A percentile compares a stretch with the other conserved stretches of the same genome.
Evolutionary conservation across 306 rosid genomes (phyloP).

Genomic region (cucumber (Cucumis sativus)): DNA sequence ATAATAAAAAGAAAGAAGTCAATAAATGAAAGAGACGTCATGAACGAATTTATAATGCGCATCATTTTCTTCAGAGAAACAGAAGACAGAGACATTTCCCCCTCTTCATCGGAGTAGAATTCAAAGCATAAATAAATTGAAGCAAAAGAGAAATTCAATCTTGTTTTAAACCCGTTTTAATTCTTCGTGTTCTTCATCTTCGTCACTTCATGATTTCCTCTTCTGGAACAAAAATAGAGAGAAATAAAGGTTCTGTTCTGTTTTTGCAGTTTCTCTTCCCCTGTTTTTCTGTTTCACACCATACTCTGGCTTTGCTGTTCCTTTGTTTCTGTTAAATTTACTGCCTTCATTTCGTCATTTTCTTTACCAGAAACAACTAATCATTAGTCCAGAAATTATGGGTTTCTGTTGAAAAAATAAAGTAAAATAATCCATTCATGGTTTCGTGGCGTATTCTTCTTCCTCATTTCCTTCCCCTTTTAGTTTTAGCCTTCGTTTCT

Average conservation of each 20-base stretch:
- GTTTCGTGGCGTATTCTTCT: neutral
- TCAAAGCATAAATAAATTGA: neutral
- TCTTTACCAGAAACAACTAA: neutral
- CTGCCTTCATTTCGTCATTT: neutral
- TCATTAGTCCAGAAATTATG: slow-evolving; percentile 2
- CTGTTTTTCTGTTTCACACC: neutral
- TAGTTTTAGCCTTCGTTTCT: neutral
- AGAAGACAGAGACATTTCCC: neutral
- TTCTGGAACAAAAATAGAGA: neutral
- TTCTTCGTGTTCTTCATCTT: neutral
- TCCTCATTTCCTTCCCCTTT: neutral
- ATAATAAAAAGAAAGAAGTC: neutral
- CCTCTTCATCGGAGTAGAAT: neutral
- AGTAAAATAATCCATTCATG: neutral
- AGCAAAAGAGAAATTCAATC: neutral
- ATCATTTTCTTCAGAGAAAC: neutral
- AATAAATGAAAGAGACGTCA: neutral
- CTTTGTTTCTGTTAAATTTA: neutral
- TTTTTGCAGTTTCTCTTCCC: neutral
- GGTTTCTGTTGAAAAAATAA: slow-evolving; percentile 4
- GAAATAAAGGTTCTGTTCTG: neutral
- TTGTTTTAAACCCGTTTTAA: neutral
- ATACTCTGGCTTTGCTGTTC: neutral
- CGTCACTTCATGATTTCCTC: neutral
- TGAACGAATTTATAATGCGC: neutral